A percentile compares a stretch with the other conserved stretches of the same genome.
Conservation (phyloP, 257 asterid species). For the Nicotiana tomentosiformis region DNA sequence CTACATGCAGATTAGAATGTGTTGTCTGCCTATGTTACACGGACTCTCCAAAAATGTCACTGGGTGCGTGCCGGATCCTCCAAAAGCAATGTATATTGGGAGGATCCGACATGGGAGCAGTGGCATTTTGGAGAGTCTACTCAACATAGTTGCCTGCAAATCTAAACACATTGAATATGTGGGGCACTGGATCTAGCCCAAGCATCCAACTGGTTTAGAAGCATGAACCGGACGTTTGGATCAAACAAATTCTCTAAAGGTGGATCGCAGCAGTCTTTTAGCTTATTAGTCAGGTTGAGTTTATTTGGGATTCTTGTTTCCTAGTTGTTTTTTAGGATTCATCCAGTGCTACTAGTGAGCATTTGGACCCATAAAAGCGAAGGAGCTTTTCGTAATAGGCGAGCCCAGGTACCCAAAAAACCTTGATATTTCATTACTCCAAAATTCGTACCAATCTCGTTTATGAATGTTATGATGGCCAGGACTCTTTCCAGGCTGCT, state of each 20-base stretch:
- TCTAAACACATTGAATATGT: background rate
- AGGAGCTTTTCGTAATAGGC: background rate
- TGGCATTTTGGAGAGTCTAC: too few relatives aligned
- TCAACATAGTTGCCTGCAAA: background rate
- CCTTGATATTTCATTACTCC: background rate
- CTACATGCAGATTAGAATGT: background rate
- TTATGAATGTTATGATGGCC: background rate
- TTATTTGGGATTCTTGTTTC: background rate
- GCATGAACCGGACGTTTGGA: background rate
- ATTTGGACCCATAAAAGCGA: background rate
- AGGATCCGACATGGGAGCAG: too few relatives aligned
- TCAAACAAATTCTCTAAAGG: background rate
- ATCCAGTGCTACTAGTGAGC: background rate
- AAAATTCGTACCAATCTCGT: background rate
- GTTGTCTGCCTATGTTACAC: background rate
- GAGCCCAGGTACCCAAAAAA: background rate
- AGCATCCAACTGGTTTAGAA: background rate
- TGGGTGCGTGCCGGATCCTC: too few relatives aligned
- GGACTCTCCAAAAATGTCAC: too few relatives aligned
- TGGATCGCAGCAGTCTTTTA: background rate
- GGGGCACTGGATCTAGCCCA: background rate
- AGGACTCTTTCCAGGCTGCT: background rate
- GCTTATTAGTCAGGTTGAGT: background rate
- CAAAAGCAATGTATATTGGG: too few relatives aligned
- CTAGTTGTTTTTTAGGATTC: background rate